These are phyloP conservation scores for Sabuloglossum arenarium DNA, from an alignment of 495 filamentous ascomycete species.

Conservation along the genomic window DNA sequence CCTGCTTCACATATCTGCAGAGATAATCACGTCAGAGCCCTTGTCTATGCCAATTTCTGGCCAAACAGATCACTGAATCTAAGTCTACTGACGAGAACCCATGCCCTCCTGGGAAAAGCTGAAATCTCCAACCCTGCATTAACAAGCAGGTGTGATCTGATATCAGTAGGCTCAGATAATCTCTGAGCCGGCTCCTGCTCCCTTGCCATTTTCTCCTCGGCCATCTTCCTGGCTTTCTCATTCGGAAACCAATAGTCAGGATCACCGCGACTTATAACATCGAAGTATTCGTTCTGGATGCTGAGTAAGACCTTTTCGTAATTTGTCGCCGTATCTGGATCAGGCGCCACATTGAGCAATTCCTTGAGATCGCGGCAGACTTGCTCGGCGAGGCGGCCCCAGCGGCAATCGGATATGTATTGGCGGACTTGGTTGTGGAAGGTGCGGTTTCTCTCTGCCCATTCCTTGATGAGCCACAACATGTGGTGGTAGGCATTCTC, in stretches of 20 bases:
- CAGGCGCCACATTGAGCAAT: constrained; percentile 6
- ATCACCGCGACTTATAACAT: constrained; percentile 3
- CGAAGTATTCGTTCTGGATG: constrained; percentile 7
- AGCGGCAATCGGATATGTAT: constrained; percentile 5
- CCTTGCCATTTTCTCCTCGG: neutral
- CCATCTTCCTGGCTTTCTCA: constrained; percentile 6
- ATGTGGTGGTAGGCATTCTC: no score
- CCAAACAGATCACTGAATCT: no score
- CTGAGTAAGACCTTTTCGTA: constrained; percentile 6
- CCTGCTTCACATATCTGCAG: no score
- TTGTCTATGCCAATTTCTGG: no score
- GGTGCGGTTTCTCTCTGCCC: constrained; percentile 5
- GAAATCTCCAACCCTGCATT: no score
- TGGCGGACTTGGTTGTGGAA: constrained; percentile 5
- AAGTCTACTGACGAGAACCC: no score
- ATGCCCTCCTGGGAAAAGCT: no score
- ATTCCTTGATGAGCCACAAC: constrained; percentile 8
- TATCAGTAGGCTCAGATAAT: constrained; percentile 22
- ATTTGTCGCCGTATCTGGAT: constrained; percentile 6
- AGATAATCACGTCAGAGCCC: no score
- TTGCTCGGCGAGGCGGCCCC: constrained; percentile 5
- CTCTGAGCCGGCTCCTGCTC: constrained; percentile 6
- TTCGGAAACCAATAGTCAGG: constrained; percentile 5
- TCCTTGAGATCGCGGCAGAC: constrained; percentile 8
- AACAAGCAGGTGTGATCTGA: no score